Evolutionary conservation across 2,329 filamentous ascomycete species (phyloP), one percentile per base, ranked within the genome.

Genomic region (Ramichloridium luteum): DNA sequence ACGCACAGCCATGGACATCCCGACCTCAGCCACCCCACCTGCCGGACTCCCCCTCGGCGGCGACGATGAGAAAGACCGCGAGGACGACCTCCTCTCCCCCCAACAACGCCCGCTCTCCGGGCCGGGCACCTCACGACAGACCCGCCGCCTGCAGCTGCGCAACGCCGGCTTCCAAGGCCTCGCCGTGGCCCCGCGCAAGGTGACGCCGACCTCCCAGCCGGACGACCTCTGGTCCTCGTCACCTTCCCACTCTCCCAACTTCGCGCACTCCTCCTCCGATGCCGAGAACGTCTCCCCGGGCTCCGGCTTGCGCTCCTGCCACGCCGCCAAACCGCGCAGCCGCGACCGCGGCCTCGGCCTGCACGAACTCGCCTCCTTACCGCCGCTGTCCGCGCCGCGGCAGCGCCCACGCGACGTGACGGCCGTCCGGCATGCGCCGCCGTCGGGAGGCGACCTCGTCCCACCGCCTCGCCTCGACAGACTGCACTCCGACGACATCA

Each of bases 81-180:
- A n/a, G n/a, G n/a, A n/a, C n/a, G n/a, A n/a, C n/a, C n/a, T n/a
- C n/a, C n/a, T n/a, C n/a, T n/a, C n/a, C n/a, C n/a, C n/a, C n/a
- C n/a, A n/a, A n/a, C 20, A 23, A 23, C 20, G 14, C 6, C 39
- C 39, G 15, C 37, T 41, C 6, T 39, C 46, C 11, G 44, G 44
- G 10, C 35, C 34, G 2, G 47, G 46, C 12, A 34, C 44, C 13
- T 45, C 43, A 15, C 35, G 45, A 22, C 47, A 48, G 17, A 45
- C 48, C 12, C 39, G 48, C 20, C 41, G 49, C 20, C 37, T 56
- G 26, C 51, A 56, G 35, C 45, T 55, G 12, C 44, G 53, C 30
- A 55, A 54, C 43, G 49, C 49, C 16, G 51, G 51, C 26, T 56
- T 56, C 28, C 45, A 49, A n/a, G 53, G 38, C 6, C 39, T 46